Base-by-base conservation (phyloP, 495 filamentous ascomycete genomes). In the Penicillium dipodomyicola region DNA sequence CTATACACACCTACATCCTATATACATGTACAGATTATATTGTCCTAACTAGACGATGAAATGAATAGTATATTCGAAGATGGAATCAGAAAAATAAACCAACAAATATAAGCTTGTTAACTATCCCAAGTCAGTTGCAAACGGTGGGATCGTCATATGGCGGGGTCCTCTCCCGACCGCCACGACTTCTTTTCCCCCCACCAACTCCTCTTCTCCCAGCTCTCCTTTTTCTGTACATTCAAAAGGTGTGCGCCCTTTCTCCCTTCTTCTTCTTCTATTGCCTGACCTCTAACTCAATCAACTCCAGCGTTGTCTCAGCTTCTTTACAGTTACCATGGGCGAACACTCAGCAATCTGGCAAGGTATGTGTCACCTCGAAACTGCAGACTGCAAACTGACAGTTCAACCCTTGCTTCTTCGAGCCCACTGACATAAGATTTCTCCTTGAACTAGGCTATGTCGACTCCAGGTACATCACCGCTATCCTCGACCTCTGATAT, bases 381-480 rank as follows among this genome's bases (percentile, higher is more conserved):
- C n/a, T 47, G 44, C 44, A 30, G 27, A 14, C 25, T 47, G 40
- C 41, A 19, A 9, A 17, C 37, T 40, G 43, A 57, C 47, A 27
- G 32, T 48, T 43, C 39, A 11, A 22, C 25, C 52, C 56, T 55
- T 43, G 57, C 46, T 55, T 48, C 45, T 25, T 48, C 45, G 50
- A 52, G 32, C 54, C 53, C 37, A 59, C 69, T 71, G 59, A 70
- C 47, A 15, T 5, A 10, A 14, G 43, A 30, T 50, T 40, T 42
- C 60, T 42, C 47, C 49, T 33, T 45, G 44, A 19, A 35, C 49
- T 66, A 89, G 86, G 78, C 69, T 89, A 87, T 69, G 77, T 87
- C 65, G 84, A 87, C 75, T 74, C 79, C 58, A 87, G 84, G 85
- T 88, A 84, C 68, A 59, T 49, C 25, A 42, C 9, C 43, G 49